Conservation (phyloP, 1,284 basidiomycete genomes). For the Meira nashicola region DNA sequence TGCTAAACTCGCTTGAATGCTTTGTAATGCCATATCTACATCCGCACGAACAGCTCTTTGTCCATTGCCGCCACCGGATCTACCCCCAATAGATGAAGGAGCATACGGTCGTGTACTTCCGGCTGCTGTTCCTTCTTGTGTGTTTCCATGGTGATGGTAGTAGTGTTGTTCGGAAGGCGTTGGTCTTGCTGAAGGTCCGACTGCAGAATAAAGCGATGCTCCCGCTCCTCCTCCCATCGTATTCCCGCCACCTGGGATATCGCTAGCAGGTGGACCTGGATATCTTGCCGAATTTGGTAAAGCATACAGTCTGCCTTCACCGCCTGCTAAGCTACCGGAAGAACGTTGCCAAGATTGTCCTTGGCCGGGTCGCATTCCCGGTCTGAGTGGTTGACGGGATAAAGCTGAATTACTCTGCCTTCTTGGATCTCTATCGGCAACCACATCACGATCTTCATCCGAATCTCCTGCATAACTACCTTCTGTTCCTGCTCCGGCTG, state of each 20-base stretch:
- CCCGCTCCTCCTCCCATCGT: slow-evolving; percentile 9
- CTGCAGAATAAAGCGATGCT: slow-evolving; percentile 14
- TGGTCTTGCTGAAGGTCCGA: slow-evolving; percentile 13
- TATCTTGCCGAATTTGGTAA: slow-evolving; percentile 3
- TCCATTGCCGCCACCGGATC: slow-evolving; percentile 13
- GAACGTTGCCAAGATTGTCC: not conserved
- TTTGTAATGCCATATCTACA: slow-evolving; percentile 60
- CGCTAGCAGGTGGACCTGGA: slow-evolving; percentile 11
- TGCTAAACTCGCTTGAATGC: slow-evolving; percentile 78
- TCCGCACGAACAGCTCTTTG: slow-evolving; percentile 15
- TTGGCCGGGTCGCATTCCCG: not conserved
- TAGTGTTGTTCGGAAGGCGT: slow-evolving; percentile 18
- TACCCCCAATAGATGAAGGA: slow-evolving; percentile 39
- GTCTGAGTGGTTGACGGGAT: not conserved
- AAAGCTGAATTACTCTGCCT: not conserved
- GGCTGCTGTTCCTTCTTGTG: not conserved
- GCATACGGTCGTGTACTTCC: slow-evolving; percentile 18
- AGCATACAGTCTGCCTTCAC: slow-evolving; percentile 10
- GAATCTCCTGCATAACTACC: not conserved
- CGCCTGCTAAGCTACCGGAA: not conserved
- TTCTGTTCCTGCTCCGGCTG: not conserved
- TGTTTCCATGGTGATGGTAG: slow-evolving; percentile 15
- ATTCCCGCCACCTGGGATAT: slow-evolving; percentile 13
- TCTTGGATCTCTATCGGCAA: not conserved
- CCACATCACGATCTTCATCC: not conserved